These are phyloP conservation scores for Ophiognomonia clavigignenti-juglandacearum DNA, from an alignment of 2,329 filamentous ascomycete genomes.

Conservation along the genomic window DNA sequence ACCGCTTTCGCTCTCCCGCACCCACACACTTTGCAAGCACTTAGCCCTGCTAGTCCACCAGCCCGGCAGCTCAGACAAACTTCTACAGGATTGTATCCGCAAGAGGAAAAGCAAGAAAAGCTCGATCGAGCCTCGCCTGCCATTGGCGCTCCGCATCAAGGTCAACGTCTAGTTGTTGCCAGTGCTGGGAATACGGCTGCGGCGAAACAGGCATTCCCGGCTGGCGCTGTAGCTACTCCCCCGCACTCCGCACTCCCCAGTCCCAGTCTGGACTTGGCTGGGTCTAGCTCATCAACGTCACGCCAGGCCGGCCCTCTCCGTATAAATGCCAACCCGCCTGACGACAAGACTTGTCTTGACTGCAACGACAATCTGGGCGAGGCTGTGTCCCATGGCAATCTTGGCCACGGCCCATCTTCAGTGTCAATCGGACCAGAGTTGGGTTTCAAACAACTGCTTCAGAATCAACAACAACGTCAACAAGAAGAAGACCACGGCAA, in stretches of 20 bases:
- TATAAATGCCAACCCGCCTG: conserved; percentile 3
- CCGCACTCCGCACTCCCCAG: conserved; percentile 11
- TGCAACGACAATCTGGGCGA: not conserved
- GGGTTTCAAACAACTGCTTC: not conserved
- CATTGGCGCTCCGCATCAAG: not conserved
- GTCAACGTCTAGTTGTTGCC: not conserved
- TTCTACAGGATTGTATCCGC: not conserved
- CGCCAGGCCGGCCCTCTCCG: conserved; percentile 6
- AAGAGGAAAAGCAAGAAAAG: not conserved
- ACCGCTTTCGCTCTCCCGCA: not conserved
- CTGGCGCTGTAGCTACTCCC: conserved; percentile 3
- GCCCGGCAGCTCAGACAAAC: not conserved
- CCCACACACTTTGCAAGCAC: not conserved
- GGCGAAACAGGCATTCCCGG: no score
- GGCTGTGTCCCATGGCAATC: not conserved
- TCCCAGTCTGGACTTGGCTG: no score
- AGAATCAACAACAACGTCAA: no score
- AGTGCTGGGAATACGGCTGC: not conserved
- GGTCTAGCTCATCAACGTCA: conserved; percentile 13
- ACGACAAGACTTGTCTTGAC: not conserved
- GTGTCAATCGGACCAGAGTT: not conserved
- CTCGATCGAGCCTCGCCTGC: not conserved
- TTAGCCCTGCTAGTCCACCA: not conserved
- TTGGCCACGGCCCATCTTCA: not conserved
- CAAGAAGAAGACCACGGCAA: not conserved